phyloP scores from a whole-genome alignment of 2,329 filamentous ascomycete species.

The Diaporthe humulicola region DNA sequence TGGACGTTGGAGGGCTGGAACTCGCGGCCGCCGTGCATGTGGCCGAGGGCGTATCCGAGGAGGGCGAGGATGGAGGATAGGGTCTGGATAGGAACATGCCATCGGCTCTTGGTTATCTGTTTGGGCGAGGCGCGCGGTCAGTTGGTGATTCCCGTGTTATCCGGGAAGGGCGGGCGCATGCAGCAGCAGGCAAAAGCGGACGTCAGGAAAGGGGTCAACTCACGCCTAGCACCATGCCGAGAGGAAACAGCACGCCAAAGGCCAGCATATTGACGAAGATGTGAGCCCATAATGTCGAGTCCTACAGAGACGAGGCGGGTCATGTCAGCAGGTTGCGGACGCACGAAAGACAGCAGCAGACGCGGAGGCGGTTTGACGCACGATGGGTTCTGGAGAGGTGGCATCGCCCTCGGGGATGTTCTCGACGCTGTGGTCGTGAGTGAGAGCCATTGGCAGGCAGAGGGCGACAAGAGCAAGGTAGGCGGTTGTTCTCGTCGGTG shows the following conservation, averaged over 20 bases:
- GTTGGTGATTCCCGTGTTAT: not conserved
- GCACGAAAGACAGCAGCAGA: not conserved
- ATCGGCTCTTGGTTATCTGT: constrained; percentile 88
- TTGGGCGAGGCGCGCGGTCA: constrained; percentile 13
- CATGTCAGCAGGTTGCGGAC: not conserved
- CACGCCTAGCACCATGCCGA: constrained; percentile 96
- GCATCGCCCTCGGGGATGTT: constrained; percentile 77
- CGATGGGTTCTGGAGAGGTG: constrained; percentile 80
- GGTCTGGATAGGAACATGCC: constrained; percentile 92
- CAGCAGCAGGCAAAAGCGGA: not conserved
- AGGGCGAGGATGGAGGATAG: constrained; percentile 81
- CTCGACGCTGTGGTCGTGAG: constrained; percentile 64
- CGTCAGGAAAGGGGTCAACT: constrained; percentile 49
- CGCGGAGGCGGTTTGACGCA: constrained; percentile 56
- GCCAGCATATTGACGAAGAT: constrained; percentile 89
- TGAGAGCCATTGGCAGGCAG: constrained; percentile 43
- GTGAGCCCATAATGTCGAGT: constrained; percentile 91
- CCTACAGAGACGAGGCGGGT: constrained; percentile 58
- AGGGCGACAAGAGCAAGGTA: constrained; percentile 33
- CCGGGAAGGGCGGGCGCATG: not conserved
- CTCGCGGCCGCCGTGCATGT: constrained; percentile 89
- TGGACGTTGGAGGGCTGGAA: constrained; percentile 85
- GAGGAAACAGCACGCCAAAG: constrained; percentile 92
- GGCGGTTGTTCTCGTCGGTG: constrained; percentile 28
- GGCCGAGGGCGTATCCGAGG: constrained; percentile 90